Evolutionary conservation across 345 rosid species (phyloP).

Genomic region (Heritiera littoralis): DNA sequence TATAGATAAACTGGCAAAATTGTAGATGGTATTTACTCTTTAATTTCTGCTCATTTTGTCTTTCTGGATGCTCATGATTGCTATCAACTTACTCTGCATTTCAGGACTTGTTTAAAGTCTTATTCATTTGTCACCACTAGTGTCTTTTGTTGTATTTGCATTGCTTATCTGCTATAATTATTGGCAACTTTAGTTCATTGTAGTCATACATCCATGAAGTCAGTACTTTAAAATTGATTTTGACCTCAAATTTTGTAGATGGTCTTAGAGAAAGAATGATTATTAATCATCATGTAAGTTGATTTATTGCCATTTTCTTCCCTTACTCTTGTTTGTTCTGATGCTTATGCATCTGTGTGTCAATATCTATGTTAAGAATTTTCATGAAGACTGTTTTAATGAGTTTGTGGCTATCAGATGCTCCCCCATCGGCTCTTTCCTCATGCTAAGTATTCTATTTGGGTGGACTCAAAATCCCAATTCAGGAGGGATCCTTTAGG

Average conservation of each 20-base stretch:
- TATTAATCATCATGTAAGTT: background rate
- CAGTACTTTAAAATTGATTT: background rate
- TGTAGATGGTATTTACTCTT: too few relatives aligned
- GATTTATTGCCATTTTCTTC: background rate
- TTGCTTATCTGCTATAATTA: background rate
- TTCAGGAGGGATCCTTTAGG: slow-evolving; percentile 94
- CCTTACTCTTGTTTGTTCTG: slow-evolving; percentile 4
- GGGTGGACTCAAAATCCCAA: slow-evolving; percentile 98
- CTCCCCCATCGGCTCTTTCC: slow-evolving; percentile 92
- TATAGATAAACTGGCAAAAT: background rate
- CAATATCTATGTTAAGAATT: background rate
- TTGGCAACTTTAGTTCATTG: background rate
- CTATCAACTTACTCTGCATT: background rate
- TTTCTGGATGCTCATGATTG: background rate
- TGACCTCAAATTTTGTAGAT: background rate
- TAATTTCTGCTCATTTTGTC: background rate
- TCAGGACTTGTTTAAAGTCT: background rate
- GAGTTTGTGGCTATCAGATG: slow-evolving; percentile 54
- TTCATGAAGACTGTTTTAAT: slow-evolving; percentile 14
- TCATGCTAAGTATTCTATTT: slow-evolving; percentile 67
- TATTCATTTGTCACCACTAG: background rate
- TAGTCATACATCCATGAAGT: background rate
- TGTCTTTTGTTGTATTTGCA: background rate
- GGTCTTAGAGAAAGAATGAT: background rate
- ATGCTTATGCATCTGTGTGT: slow-evolving; percentile 6